phyloP scores from a whole-genome alignment of 2,329 filamentous ascomycete genomes.

The Leptoxyphium fumago region DNA sequence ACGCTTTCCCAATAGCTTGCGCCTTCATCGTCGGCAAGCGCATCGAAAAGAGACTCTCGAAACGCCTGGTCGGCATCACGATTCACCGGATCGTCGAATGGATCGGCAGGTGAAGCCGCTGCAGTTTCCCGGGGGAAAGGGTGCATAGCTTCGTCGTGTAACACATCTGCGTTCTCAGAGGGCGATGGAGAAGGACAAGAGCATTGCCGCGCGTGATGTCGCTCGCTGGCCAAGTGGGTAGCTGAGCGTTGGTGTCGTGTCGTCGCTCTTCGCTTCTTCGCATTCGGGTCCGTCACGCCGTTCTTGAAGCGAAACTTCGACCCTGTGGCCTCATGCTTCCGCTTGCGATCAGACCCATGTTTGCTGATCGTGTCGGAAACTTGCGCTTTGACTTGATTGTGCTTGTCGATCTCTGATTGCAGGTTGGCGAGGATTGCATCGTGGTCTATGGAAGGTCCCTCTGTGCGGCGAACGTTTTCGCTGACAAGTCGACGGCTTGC shows the following conservation, averaged over 20 bases:
- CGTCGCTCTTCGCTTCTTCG: not conserved
- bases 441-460: constrained; percentile 12
- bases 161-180: not conserved
- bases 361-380: not conserved
- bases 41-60: constrained; percentile 87
- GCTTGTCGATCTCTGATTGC: constrained; percentile 19
- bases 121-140: constrained; percentile 19
- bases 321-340: constrained; percentile 2
- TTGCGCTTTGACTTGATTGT: constrained; percentile 10
- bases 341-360: constrained; percentile 3
- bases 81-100: constrained; percentile 1
- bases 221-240: not conserved
- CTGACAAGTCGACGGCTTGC: constrained; percentile 17
- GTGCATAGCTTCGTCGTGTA: constrained; percentile 9
- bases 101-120: not conserved
- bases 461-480: constrained; percentile 8
- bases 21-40: constrained; percentile 91
- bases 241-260: constrained; percentile 2
- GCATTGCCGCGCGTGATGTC: not conserved
- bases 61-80: constrained; percentile 65
- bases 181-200: not conserved
- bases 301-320: constrained; percentile 1
- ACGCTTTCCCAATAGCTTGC: constrained; percentile 89
- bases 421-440: constrained; percentile 17
- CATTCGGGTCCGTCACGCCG: not conserved